Percentiles rank a stretch among this genome's conserved stretches.
phyloP scores from a whole-genome alignment of 148 eudicot species.

The Mesembryanthemum crystallinum region DNA sequence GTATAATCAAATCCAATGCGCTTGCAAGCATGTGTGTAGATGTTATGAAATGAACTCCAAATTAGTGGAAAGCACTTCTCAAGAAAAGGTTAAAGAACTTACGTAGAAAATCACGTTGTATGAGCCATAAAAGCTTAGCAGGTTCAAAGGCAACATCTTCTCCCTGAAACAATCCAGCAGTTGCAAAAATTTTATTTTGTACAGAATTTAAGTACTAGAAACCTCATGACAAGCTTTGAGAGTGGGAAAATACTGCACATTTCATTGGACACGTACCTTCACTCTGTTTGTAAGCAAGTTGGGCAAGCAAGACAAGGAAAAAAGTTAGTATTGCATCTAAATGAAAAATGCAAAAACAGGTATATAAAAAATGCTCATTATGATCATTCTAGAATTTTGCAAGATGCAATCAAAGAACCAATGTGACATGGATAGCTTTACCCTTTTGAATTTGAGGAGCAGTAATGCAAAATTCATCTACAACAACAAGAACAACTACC shows the following conservation, averaged over 20 bases:
- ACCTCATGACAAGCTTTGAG: background rate
- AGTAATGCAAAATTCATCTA: too few species aligned
- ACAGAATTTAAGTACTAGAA: background rate
- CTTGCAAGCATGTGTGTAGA: background rate
- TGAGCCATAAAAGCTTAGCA: slow-evolving; percentile 92
- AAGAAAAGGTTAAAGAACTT: slow-evolving; percentile 31
- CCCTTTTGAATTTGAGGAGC: background rate
- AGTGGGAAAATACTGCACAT: background rate
- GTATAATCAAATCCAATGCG: background rate
- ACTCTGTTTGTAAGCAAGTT: slow-evolving; percentile 45
- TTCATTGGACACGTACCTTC: slow-evolving; percentile 50
- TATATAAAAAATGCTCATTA: background rate
- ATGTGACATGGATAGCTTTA: background rate
- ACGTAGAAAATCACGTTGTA: slow-evolving; percentile 98
- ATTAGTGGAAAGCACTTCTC: background rate
- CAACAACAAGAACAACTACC: too few species aligned
- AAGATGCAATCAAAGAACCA: background rate
- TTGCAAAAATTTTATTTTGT: background rate
- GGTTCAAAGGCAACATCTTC: slow-evolving; percentile 97
- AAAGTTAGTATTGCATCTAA: slow-evolving; percentile 36
- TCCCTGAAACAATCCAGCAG: slow-evolving; percentile 48
- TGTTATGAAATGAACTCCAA: background rate
- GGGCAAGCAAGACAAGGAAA: slow-evolving; percentile 18
- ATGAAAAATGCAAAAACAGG: background rate
- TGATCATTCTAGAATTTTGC: background rate